Evolutionary conservation across 805 yeast genomes (phyloP), one percentile per base, ranked within the genome.

Genomic region (Hanseniaspora nectarophila): DNA sequence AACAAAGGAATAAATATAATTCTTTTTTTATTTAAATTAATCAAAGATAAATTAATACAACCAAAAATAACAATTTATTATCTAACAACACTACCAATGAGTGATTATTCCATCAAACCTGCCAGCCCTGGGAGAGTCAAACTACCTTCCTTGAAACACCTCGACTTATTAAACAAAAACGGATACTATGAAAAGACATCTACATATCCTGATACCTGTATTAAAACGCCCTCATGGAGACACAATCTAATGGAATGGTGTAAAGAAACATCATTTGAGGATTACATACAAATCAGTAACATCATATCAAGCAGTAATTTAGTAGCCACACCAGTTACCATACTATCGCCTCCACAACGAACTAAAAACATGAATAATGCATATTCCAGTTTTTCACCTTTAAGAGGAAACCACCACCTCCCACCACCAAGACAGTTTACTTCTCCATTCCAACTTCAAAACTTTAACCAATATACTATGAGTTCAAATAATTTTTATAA

Each of bases 201-300:
- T 40, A 51, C 57, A 20, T 66, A 64, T 53, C 69, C 70, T 10
- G 70, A 66, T 45, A 66, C 70, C 2, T 62, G 68, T 15, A 61
- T 60, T 34, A 54, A 44, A 7, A 66, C 68, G 0, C 59, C 65
- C 18, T 35, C 57, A 21, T 65, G 69, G 69, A 63, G 59, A 45
- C 59, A 62, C 31, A 64, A 60, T 43, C 47, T 66, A 38, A 47
- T 62, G 21, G 55, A 53, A 33, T 66, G 69, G 69, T 66, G 70
- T 51, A 65, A 59, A 52, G 62, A 60, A 43, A 61, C 62, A 28
- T 61, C 61, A 16, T 61, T 62, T 55, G 60, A 62, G 18, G 64
- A 63, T 39, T 66, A 64, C 54, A 49, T 60, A 12, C 60, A 58
- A 29, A 64, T 66, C 18, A 46, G 50, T 16, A 47, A 46, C 16